phyloP scores from a whole-genome alignment of 495 filamentous ascomycete species.

The Platismatia glauca region DNA sequence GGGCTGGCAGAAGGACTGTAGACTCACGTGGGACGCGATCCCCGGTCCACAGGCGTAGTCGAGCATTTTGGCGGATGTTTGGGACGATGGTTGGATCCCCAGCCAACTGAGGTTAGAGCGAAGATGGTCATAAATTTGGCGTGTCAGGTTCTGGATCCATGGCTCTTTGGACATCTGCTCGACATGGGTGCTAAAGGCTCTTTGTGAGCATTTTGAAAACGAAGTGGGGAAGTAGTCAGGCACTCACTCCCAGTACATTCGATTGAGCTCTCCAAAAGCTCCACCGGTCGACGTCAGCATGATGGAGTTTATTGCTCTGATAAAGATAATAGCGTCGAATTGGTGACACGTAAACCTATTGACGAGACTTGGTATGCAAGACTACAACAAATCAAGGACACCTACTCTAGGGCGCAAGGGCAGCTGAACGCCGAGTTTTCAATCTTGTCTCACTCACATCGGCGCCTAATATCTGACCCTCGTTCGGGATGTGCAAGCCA shows the following conservation, averaged over 20 bases:
- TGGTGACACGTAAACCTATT: too few relatives aligned
- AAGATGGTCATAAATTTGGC: background rate
- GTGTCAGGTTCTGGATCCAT: background rate
- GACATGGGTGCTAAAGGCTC: background rate
- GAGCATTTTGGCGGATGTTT: background rate
- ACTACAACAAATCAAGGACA: too few relatives aligned
- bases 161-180: background rate
- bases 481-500: too few relatives aligned
- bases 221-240: background rate
- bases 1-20: background rate
- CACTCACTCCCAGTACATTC: background rate
- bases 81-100: background rate
- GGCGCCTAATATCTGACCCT: too few relatives aligned
- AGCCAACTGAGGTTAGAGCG: background rate
- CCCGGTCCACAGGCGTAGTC: background rate
- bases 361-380: too few relatives aligned
- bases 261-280: background rate
- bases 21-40: background rate
- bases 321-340: too few relatives aligned
- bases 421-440: too few relatives aligned
- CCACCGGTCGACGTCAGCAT: background rate
- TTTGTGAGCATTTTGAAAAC: background rate
- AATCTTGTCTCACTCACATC: too few relatives aligned
- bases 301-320: background rate
- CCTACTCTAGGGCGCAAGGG: too few relatives aligned